Percentiles rank a stretch among this genome's conserved stretches.
Conservation (phyloP, 139 green algal genomes). For the Eudorina sp. region DNA sequence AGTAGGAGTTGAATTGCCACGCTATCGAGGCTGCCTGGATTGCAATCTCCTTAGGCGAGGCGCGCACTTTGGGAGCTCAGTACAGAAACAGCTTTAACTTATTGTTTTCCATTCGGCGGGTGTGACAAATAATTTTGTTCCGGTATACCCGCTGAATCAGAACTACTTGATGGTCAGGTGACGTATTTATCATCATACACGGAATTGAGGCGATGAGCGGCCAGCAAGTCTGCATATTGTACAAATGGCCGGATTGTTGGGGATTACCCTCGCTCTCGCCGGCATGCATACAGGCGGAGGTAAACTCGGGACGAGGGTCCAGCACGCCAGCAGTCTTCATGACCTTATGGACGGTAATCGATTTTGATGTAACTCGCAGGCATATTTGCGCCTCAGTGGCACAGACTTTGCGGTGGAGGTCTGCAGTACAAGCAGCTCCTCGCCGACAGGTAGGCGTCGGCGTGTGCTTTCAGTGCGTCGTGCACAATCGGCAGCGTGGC, state of each 20-base stretch:
- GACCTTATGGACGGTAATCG: not conserved
- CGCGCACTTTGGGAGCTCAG: too few relatives aligned
- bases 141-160: too few relatives aligned
- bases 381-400: slow-evolving; percentile 42
- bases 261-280: slow-evolving; percentile 39
- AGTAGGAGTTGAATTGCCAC: too few relatives aligned
- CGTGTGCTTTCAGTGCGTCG: not conserved
- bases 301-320: not conserved
- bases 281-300: slow-evolving; percentile 54
- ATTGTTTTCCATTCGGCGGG: too few relatives aligned
- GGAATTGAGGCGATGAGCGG: not conserved
- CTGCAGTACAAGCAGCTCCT: slow-evolving; percentile 45
- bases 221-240: not conserved
- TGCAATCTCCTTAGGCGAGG: too few relatives aligned
- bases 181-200: too few relatives aligned
- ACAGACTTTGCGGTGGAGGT: not conserved
- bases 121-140: too few relatives aligned
- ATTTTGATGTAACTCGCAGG: slow-evolving; percentile 15
- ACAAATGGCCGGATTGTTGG: slow-evolving; percentile 52
- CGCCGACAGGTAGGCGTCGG: slow-evolving; percentile 41
- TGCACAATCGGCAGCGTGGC: too few relatives aligned
- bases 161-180: too few relatives aligned
- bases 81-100: too few relatives aligned
- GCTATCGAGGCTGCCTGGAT: too few relatives aligned
- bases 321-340: not conserved